Evolutionary conservation across 495 filamentous ascomycete species (phyloP).

Genomic region (Opeltia flavorubescens): DNA sequence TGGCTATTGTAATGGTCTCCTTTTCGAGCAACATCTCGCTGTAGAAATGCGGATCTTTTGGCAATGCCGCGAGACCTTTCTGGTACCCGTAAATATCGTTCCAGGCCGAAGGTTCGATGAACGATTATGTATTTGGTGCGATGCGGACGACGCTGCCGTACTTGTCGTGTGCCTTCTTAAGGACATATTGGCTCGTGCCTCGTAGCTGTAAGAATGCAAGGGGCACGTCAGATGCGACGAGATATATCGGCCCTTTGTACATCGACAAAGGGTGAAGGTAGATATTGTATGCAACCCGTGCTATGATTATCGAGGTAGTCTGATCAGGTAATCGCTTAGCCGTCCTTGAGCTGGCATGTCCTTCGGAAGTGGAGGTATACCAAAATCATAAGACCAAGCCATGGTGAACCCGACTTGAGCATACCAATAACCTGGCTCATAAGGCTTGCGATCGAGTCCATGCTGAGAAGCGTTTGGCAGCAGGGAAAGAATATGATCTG

Average conservation of each 20-base stretch:
- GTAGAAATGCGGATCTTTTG: constrained; percentile 1
- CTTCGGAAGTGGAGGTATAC: constrained; percentile 7
- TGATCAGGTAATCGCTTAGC: neutral
- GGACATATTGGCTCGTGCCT: neutral
- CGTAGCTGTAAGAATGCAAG: neutral
- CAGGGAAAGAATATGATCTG: no score
- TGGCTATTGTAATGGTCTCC: constrained; percentile 1
- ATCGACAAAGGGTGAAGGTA: constrained; percentile 16
- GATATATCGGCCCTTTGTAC: constrained; percentile 24
- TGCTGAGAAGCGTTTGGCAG: no score
- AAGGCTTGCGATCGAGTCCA: no score
- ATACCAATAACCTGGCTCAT: no score
- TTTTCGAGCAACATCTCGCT: constrained; percentile 1
- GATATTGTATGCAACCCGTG: constrained; percentile 11
- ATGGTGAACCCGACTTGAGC: no score
- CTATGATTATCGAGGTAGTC: neutral
- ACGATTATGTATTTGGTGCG: neutral
- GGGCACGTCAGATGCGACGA: neutral
- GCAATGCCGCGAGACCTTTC: neutral
- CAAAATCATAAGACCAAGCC: no score
- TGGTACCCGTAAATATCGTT: constrained; percentile 6
- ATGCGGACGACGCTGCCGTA: constrained; percentile 5
- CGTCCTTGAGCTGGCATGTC: no score
- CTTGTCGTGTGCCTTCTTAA: constrained; percentile 1
- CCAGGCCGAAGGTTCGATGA: constrained; percentile 1